phyloP scores from a whole-genome alignment of 169 alveolate genomes.

The Plasmodium falciparum region DNA sequence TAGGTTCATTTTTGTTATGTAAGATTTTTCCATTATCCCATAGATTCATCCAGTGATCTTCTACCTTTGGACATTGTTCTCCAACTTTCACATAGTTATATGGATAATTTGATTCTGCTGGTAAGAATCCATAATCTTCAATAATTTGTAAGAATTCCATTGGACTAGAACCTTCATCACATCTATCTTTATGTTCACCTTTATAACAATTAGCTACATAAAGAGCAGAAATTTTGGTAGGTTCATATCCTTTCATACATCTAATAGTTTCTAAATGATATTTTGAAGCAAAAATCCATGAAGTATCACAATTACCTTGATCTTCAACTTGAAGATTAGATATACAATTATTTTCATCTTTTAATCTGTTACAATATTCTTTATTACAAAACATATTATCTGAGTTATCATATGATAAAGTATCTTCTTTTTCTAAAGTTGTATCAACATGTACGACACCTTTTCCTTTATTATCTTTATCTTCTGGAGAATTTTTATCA shows the following conservation, averaged over 20 bases:
- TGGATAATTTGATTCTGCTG: slow-evolving; percentile 4
- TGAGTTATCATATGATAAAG: neutral
- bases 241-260: slow-evolving; percentile 23
- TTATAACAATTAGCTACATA: neutral
- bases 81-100: neutral
- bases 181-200: neutral
- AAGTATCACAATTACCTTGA: slow-evolving; percentile 11
- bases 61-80: neutral
- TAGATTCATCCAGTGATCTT: neutral
- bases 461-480: neutral
- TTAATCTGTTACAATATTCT: neutral
- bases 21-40: neutral
- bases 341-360: neutral
- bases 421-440: neutral
- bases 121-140: neutral
- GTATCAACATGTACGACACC: neutral
- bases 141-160: neutral
- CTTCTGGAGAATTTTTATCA: neutral
- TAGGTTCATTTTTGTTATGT: neutral
- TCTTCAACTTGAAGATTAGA: neutral
- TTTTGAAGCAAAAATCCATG: slow-evolving; percentile 12
- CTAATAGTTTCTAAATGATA: slow-evolving; percentile 5
- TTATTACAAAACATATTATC: neutral
- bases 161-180: neutral
- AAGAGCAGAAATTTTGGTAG: neutral